Conservation (phyloP, 2,329 filamentous ascomycete species). For the Polychaeton citri region DNA sequence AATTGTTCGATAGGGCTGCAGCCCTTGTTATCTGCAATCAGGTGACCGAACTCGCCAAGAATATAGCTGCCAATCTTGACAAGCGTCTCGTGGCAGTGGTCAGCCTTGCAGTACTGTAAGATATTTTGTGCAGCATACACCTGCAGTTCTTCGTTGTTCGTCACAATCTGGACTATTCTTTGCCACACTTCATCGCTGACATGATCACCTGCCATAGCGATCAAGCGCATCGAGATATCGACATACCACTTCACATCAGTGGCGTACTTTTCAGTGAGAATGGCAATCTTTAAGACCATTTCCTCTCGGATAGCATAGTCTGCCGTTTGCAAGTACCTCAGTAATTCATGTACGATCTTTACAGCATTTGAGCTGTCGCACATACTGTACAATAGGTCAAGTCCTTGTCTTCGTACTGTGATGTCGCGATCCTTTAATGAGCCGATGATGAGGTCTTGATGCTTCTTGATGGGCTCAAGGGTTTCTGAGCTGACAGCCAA, state of each 20-base stretch:
- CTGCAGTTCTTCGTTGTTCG: slow-evolving; percentile 96
- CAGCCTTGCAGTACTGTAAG: slow-evolving; percentile 78
- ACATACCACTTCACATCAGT: slow-evolving; percentile 99
- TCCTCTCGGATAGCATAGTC: slow-evolving; percentile 97
- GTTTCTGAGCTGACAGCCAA: slow-evolving; percentile 87
- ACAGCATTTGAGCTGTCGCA: slow-evolving; percentile 92
- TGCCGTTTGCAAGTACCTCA: slow-evolving; percentile 89
- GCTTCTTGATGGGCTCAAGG: slow-evolving; percentile 92
- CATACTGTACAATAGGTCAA: slow-evolving; percentile 98
- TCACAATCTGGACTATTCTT: slow-evolving; percentile 94
- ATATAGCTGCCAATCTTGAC: slow-evolving; percentile 97
- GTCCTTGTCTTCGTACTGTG: slow-evolving; percentile 85
- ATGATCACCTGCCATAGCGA: slow-evolving; percentile 94
- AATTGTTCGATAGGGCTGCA: slow-evolving; percentile 98
- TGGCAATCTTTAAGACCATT: slow-evolving; percentile 98
- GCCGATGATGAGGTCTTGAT: slow-evolving; percentile 89
- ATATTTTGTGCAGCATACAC: slow-evolving; percentile 92
- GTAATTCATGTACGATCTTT: slow-evolving; percentile 80
- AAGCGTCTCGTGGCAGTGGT: slow-evolving; percentile 90
- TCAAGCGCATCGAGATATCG: slow-evolving; percentile 84
- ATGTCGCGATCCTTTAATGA: slow-evolving; percentile 93
- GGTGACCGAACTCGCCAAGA: slow-evolving; percentile 88
- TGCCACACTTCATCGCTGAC: slow-evolving; percentile 99
- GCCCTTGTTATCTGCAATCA: slow-evolving; percentile 81
- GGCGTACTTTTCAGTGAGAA: slow-evolving; percentile 94